phyloP scores from a whole-genome alignment of 495 filamentous ascomycete species.

The Neurospora africana region DNA sequence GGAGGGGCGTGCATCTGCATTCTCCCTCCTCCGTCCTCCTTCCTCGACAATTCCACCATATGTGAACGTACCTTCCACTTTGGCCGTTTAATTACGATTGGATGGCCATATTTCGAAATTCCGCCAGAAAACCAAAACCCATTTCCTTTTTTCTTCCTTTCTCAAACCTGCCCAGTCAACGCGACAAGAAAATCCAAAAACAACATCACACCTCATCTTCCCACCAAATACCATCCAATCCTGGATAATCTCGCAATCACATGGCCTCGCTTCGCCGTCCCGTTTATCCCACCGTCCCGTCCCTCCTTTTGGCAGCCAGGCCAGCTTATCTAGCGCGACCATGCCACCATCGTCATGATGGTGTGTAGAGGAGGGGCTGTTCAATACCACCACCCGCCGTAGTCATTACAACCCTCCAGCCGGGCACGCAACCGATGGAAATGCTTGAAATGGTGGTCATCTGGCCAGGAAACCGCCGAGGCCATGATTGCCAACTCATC shows the following conservation, averaged over 20 bases:
- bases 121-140: neutral
- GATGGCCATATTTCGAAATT: neutral
- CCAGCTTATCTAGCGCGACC: neutral
- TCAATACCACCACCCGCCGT: neutral
- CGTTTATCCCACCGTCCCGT: constrained; percentile 4
- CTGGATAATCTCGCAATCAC: neutral
- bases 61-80: neutral
- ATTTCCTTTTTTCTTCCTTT: neutral
- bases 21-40: neutral
- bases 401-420: constrained; percentile 2
- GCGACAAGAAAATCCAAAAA: neutral
- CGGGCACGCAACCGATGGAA: neutral
- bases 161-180: neutral
- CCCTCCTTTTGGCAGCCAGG: neutral
- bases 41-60: neutral
- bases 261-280: constrained; percentile 3
- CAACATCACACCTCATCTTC: neutral
- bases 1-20: neutral
- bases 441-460: constrained; percentile 16
- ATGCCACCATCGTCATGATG: neutral
- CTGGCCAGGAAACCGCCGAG: constrained; percentile 2
- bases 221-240: neutral
- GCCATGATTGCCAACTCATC: constrained; percentile 21
- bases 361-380: neutral
- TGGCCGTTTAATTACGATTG: neutral